phyloP scores from a whole-genome alignment of 805 yeast species.

The Starmerella etchellsii region DNA sequence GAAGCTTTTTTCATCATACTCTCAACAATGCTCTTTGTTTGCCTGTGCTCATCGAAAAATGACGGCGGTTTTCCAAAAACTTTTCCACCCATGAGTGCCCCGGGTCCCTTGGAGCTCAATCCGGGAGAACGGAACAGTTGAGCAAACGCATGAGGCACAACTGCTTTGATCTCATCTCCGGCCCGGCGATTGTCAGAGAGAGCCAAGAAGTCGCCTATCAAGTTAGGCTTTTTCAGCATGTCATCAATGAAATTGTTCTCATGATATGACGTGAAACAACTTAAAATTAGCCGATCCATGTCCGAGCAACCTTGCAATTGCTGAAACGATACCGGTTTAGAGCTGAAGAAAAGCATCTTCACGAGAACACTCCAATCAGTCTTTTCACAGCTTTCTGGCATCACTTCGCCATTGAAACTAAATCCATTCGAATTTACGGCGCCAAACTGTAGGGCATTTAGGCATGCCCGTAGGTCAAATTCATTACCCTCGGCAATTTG shows the following conservation, averaged over 20 bases:
- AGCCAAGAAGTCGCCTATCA: conserved; percentile 61
- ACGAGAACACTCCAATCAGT: conserved; percentile 40
- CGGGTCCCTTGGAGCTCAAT: conserved; percentile 10
- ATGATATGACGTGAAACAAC: conserved; percentile 58
- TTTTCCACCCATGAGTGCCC: conserved; percentile 1
- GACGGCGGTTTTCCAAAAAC: conserved; percentile 13
- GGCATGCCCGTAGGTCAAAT: conserved; percentile 74
- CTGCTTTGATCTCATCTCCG: conserved; percentile 11
- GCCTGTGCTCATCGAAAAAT: conserved; percentile 22
- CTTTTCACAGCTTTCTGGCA: conserved; percentile 6
- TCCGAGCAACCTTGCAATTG: conserved; percentile 37
- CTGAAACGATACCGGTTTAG: conserved; percentile 37
- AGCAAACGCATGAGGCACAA: conserved; percentile 42
- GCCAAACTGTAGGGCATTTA: conserved; percentile 68
- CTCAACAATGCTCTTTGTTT: conserved; percentile 25
- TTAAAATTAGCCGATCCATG: conserved; percentile 48
- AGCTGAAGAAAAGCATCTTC: conserved; percentile 46
- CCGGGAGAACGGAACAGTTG: conserved; percentile 39
- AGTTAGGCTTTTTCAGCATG: conserved; percentile 32
- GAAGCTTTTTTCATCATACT: conserved; percentile 20
- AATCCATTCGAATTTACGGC: too few species aligned
- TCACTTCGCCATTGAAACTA: too few species aligned
- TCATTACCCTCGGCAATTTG: conserved; percentile 60
- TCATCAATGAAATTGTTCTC: conserved; percentile 53
- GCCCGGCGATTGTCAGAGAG: conserved; percentile 42